Base-by-base conservation (phyloP, 768 basidiomycete genomes). In the Pleurotus pulmonarius region DNA sequence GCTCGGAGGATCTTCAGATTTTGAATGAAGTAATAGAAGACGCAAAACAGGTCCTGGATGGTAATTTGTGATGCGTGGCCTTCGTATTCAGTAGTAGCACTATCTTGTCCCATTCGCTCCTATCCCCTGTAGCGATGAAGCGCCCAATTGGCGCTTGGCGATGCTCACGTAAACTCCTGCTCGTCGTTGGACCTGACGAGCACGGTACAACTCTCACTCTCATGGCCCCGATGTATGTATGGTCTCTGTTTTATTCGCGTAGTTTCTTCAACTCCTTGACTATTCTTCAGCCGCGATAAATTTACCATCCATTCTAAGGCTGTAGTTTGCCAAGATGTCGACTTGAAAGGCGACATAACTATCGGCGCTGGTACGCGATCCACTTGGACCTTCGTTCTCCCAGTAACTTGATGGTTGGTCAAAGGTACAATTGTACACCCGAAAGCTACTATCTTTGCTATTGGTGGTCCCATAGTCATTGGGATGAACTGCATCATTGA, bases 341-440 rank as follows among this genome's bases (percentile, higher is more conserved):
- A 98, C 60, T 79, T 98, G 63, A 92, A 92, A 67, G 96, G 97
- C 49, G 90, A 94, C 64, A 90, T 96, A 54, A 95, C 94, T 16
- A 89, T 99, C 56, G 94, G 94, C 24, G 79, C 90, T 67, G 90
- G 92, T 85, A 49, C 26, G 56, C n/a, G 22, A 44, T 49, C n/a
- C 29, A 15, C 45, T n/a, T 26, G 3, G 16, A 18, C 4, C 61
- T 57, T 20, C 4, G 12, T 46, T 22, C 4, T 51, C 29, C 12
- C 1, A 34, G 8, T 46, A 18, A 38, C 39, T 37, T 49, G 12
- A 38, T 40, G 16, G 22, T 26, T 29, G 47, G 24, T 22, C 37
- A 24, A 63, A 88, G 91, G 91, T 5, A 88, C 88, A 0, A 86
- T 98, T 55, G 84, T 98, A 18, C 95, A 98, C 61, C 95, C 96